Base-by-base conservation (phyloP, 495 filamentous ascomycete species). In the Aspergillus kassunensis region DNA sequence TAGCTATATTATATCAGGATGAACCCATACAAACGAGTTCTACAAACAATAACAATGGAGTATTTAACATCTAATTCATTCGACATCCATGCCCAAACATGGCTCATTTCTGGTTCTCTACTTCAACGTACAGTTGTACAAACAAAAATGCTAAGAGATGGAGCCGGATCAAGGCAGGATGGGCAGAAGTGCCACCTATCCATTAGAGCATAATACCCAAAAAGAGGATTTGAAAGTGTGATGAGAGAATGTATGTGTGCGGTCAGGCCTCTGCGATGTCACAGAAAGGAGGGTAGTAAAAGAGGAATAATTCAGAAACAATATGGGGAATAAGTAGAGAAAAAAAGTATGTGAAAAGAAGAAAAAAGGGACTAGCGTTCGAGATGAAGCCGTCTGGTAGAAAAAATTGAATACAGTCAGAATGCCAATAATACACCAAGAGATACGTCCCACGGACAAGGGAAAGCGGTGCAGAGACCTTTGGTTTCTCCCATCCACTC, bases 81-180 rank as follows among this genome's bases (percentile, higher is more conserved):
- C 34, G 13, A 47, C 46, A 49, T 54, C 54, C 49, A 48, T 36
- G 36, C 23, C 35, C 43, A 53, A 53, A 47, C 57, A 54, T 51
- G 53, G 57, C 53, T 59, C 60, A 61, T 63, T 29, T 49, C 51
- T 51, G 42, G n/a, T 39, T 45, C 43, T 61, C 44, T 29, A 33
- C 30, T 48, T 47, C 54, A 68, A 48, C 57, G 64, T 61, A 67
- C 64, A 65, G 64, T 60, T 73, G 68, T 73, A 72, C 67, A 73
- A 49, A 65, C 53, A 57, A 51, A 21, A 59, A 55, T 30, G 39
- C 44, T 48, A 39, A 59, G 36, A 50, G 37, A 46, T 47, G 61
- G 48, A 53, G 44, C 13, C 41, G 56, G 47, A 55, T 43, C 57
- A 44, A 57, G 30, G 34, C 37, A 57, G 39, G 41, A 47, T 46